Percentiles rank a stretch among this genome's conserved stretches.
phyloP scores from a whole-genome alignment of 2,329 filamentous ascomycete species.

The Elsinoe arachidis region DNA sequence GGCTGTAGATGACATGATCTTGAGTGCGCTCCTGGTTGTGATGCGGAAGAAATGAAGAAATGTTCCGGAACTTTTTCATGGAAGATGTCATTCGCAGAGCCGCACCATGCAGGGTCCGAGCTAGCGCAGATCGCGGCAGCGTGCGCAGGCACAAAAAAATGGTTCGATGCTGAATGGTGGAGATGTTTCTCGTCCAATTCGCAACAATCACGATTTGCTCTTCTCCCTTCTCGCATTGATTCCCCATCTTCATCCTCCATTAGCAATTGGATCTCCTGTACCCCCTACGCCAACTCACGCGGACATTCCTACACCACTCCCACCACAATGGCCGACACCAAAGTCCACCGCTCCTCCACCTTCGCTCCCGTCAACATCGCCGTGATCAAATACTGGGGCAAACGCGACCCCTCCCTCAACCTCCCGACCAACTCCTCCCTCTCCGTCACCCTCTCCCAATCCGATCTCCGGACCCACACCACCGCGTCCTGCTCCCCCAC shows the following conservation, averaged over 20 bases:
- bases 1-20: background rate
- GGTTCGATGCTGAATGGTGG: conserved; percentile 8
- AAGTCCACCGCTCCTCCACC: conserved; percentile 83
- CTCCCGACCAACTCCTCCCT: conserved; percentile 97
- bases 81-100: conserved; percentile 5
- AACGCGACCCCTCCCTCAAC: conserved; percentile 87
- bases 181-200: background rate
- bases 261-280: background rate
- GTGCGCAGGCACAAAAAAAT: conserved; percentile 10
- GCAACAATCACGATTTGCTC: too few relatives aligned
- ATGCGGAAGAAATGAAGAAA: background rate
- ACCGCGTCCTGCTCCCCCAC: conserved; percentile 79
- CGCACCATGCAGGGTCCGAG: conserved; percentile 1
- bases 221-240: background rate
- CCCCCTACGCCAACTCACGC: background rate
- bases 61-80: background rate
- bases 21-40: background rate
- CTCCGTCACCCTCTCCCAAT: conserved; percentile 90
- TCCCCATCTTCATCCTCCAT: background rate
- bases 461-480: conserved; percentile 88
- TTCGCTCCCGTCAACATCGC: conserved; percentile 97
- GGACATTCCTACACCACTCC: background rate
- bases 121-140: background rate
- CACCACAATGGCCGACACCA: conserved; percentile 32
- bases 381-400: conserved; percentile 99